A percentile compares a stretch with the other conserved stretches of the same genome.
These are phyloP conservation scores for Pleurozium schreberi DNA, from an alignment of 225 moss, liverwort and hornwort genomes.

Conservation along the genomic window DNA sequence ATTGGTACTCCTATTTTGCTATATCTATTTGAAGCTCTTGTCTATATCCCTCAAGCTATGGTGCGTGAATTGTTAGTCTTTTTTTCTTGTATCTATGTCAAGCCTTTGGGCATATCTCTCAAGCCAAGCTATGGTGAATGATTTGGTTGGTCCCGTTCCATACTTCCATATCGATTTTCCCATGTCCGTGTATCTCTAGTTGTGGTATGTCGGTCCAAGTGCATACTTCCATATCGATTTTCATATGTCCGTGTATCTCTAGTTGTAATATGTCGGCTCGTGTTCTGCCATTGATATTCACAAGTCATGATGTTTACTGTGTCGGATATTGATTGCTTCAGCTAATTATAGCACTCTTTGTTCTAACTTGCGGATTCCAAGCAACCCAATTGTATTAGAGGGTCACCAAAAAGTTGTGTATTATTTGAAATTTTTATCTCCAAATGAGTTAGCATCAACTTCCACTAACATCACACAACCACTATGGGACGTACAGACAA, in stretches of 20 bases:
- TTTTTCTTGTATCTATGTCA: neutral
- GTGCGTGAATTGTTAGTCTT: neutral
- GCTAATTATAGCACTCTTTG: neutral
- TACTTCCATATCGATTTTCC: neutral
- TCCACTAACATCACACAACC: neutral
- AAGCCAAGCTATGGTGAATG: neutral
- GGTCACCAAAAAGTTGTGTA: neutral
- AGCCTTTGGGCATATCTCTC: neutral
- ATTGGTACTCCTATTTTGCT: neutral
- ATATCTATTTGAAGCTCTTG: neutral
- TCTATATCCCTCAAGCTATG: neutral
- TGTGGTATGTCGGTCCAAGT: too few species aligned
- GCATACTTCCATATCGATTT: neutral
- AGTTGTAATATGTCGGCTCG: too few species aligned
- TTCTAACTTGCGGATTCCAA: neutral
- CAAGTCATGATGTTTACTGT: neutral
- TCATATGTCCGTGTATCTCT: too few species aligned
- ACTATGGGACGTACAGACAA: neutral
- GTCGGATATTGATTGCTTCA: neutral
- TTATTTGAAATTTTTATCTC: neutral
- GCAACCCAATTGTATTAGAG: neutral
- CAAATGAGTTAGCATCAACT: neutral
- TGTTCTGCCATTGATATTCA: neutral
- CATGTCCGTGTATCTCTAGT: too few species aligned
- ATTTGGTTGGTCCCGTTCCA: neutral